phyloP scores from a whole-genome alignment of 805 yeast genomes.

The Wickerhamiella brachini region DNA sequence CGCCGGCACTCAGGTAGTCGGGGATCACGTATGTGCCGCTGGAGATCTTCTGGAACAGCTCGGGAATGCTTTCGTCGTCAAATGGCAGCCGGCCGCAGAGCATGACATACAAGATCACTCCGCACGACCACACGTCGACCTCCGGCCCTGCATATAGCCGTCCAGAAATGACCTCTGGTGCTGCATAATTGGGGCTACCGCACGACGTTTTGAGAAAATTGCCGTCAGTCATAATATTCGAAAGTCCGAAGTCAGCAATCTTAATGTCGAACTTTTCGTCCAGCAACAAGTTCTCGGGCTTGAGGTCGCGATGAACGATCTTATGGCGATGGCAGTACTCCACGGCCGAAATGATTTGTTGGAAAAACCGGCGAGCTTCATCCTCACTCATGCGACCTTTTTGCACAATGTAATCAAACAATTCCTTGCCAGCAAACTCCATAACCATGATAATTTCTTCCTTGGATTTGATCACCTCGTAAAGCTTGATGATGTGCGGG shows the following conservation, averaged over 20 bases:
- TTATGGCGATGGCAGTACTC: constrained; percentile 94
- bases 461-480: constrained; percentile 87
- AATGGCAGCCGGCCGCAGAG: constrained; percentile 89
- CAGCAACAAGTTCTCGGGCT: constrained; percentile 82
- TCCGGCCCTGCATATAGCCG: constrained; percentile 95
- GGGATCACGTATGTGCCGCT: constrained; percentile 90
- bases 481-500: constrained; percentile 89
- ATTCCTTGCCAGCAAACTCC: constrained; percentile 92
- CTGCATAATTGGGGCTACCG: constrained; percentile 95
- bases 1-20: constrained; percentile 71
- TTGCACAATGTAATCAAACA: constrained; percentile 90
- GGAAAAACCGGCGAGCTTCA: constrained; percentile 87
- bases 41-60: constrained; percentile 78
- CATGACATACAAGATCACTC: constrained; percentile 91
- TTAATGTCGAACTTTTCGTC: constrained; percentile 87
- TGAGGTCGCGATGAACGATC: constrained; percentile 91
- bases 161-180: constrained; percentile 93
- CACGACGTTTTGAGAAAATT: constrained; percentile 88
- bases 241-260: constrained; percentile 90
- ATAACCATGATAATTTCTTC: constrained; percentile 96
- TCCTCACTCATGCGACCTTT: constrained; percentile 84
- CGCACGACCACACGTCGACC: constrained; percentile 96
- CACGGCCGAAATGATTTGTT: constrained; percentile 91
- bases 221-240: constrained; percentile 96
- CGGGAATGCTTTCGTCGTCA: constrained; percentile 93